phyloP scores from a whole-genome alignment of 2,329 filamentous ascomycete genomes.

The Ophiostoma sp. region DNA sequence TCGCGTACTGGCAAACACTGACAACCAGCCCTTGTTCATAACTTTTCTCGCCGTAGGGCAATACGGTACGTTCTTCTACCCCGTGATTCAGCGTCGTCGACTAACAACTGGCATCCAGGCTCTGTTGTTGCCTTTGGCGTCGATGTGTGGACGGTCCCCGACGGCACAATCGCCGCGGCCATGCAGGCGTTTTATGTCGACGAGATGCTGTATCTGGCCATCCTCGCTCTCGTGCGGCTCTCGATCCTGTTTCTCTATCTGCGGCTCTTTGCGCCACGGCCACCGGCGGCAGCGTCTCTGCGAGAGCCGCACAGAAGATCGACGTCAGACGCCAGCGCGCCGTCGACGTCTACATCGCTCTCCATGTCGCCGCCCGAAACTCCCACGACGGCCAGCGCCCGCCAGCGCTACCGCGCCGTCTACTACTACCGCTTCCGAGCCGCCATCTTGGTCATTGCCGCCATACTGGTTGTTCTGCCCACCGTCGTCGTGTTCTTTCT shows the following conservation, averaged over 20 bases:
- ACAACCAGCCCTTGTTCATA: constrained; percentile 29
- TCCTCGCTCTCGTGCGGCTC: constrained; percentile 32
- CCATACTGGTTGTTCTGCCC: constrained; percentile 28
- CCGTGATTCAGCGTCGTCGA: too few species aligned
- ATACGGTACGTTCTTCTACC: constrained; percentile 22
- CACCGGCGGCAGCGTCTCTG: not conserved
- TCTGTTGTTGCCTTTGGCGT: constrained; percentile 33
- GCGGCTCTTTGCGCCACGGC: constrained; percentile 30
- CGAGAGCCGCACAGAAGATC: not conserved
- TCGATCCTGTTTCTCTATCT: constrained; percentile 34
- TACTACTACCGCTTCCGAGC: constrained; percentile 32
- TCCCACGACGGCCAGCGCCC: constrained; percentile 20
- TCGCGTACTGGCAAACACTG: too few species aligned
- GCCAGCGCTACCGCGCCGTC: constrained; percentile 29
- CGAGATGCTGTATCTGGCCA: constrained; percentile 34
- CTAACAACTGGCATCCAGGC: too few species aligned
- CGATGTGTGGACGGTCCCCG: constrained; percentile 36
- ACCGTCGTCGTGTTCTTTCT: constrained; percentile 32
- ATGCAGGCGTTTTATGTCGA: constrained; percentile 35
- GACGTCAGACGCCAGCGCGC: too few species aligned
- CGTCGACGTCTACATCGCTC: too few species aligned
- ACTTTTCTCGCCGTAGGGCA: constrained; percentile 34
- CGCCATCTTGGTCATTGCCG: constrained; percentile 28
- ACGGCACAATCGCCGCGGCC: constrained; percentile 30
- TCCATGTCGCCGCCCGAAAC: not conserved